These are phyloP conservation scores for Exophiala aquamarina DNA, from an alignment of 2,329 filamentous ascomycete species.

Conservation along the genomic window DNA sequence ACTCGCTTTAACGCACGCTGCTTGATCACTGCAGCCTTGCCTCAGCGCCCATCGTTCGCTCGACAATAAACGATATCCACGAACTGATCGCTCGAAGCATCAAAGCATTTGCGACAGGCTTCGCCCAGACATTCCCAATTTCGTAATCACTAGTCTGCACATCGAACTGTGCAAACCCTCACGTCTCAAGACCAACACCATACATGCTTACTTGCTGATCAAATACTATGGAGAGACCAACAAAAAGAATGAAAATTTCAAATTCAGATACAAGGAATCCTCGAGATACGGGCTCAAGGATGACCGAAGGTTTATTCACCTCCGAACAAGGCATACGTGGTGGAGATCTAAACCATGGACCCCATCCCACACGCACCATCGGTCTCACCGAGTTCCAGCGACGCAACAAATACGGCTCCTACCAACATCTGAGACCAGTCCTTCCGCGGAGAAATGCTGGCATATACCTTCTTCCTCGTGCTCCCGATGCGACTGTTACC, in stretches of 20 bases:
- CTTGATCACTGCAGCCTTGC: background rate
- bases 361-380: conserved; percentile 19
- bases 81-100: conserved; percentile 6
- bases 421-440: conserved; percentile 11
- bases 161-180: too few species aligned
- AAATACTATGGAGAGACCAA: conserved; percentile 24
- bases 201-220: conserved; percentile 5
- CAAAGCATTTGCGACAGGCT: background rate
- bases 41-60: background rate
- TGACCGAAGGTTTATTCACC: conserved; percentile 24
- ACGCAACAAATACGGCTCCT: conserved; percentile 16
- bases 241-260: conserved; percentile 26
- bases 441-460: conserved; percentile 18
- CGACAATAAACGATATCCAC: background rate
- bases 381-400: conserved; percentile 23
- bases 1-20: conserved; percentile 6
- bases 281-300: conserved; percentile 22
- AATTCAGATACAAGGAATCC: conserved; percentile 24
- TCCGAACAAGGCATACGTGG: conserved; percentile 23
- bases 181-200: too few species aligned
- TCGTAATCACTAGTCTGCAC: too few species aligned
- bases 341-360: conserved; percentile 10
- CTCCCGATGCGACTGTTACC: conserved; percentile 25
- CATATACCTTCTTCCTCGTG: conserved; percentile 21
- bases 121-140: too few species aligned